Evolutionary conservation across 805 yeast genomes (phyloP).

Genomic region (Kodamaea leandrae): DNA sequence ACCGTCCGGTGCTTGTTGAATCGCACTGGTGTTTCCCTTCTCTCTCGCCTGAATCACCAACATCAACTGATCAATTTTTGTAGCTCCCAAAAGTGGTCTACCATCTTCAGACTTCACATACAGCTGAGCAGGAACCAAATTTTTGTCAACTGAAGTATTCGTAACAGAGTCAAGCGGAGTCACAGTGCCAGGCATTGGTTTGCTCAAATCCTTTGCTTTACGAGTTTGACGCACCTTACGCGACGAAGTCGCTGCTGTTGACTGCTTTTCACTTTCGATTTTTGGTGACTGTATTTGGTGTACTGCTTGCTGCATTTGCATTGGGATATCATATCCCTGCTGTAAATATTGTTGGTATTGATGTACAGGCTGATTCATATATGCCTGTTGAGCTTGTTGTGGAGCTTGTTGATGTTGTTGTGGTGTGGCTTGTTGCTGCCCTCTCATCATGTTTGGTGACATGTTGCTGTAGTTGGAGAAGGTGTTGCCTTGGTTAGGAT

Average conservation of each 20-base stretch:
- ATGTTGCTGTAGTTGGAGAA: constrained; percentile 9
- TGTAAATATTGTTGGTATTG: constrained; percentile 9
- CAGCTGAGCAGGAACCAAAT: constrained; percentile 46
- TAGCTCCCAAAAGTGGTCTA: constrained; percentile 74
- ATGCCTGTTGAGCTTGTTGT: constrained; percentile 14
- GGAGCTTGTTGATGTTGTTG: constrained; percentile 11
- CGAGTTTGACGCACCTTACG: constrained; percentile 4
- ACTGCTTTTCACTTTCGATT: constrained; percentile 4
- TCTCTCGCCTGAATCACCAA: constrained; percentile 85
- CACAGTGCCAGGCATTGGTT: constrained; percentile 5
- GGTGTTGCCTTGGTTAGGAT: constrained; percentile 11
- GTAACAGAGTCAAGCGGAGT: constrained; percentile 7
- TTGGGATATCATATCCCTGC: constrained; percentile 6
- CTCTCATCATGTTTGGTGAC: constrained; percentile 14
- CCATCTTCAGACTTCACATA: constrained; percentile 55
- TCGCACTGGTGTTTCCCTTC: constrained; percentile 65
- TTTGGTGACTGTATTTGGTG: constrained; percentile 7
- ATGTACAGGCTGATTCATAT: constrained; percentile 2
- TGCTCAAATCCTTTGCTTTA: constrained; percentile 5
- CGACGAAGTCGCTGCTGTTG: not conserved
- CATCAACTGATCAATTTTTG: constrained; percentile 90
- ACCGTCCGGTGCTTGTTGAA: constrained; percentile 68
- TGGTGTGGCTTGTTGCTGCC: constrained; percentile 16
- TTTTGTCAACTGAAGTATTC: constrained; percentile 15
- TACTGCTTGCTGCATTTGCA: constrained; percentile 5